phyloP scores from a whole-genome alignment of 2,329 filamentous ascomycete genomes.

The Colletotrichum graminicola region DNA sequence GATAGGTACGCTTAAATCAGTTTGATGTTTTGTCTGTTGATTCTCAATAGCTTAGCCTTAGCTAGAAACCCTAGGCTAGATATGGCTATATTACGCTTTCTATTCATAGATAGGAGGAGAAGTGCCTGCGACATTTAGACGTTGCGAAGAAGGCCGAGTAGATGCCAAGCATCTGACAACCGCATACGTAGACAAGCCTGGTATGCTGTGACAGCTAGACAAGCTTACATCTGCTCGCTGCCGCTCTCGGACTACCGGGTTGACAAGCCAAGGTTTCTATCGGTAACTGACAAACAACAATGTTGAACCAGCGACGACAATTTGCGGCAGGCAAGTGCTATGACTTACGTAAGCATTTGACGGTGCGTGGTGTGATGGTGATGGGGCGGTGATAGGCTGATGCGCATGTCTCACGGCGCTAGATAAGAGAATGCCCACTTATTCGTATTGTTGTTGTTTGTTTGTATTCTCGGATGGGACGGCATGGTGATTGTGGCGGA shows the following conservation, averaged over 20 bases:
- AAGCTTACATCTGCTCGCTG: background rate
- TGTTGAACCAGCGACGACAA: conserved; percentile 12
- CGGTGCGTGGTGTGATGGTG: background rate
- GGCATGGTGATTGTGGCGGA: background rate
- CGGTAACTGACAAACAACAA: background rate
- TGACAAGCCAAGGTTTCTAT: background rate
- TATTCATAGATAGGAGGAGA: background rate
- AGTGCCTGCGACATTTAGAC: background rate
- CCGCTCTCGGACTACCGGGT: background rate
- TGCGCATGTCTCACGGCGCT: background rate
- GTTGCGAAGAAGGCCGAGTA: no score
- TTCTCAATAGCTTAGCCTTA: background rate
- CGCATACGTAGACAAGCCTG: background rate
- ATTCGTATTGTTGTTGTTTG: background rate
- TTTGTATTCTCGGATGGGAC: background rate
- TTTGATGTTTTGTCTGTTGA: background rate
- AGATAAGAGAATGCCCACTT: background rate
- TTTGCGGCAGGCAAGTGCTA: background rate
- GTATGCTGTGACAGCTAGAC: background rate
- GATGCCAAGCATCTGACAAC: background rate
- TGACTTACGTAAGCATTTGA: background rate
- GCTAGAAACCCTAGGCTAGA: background rate
- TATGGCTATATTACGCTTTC: no score
- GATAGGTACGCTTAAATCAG: no score
- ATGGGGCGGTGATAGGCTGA: background rate